These are phyloP conservation scores for Corylus heterophylla DNA, from an alignment of 306 rosid genomes.

Conservation along the genomic window DNA sequence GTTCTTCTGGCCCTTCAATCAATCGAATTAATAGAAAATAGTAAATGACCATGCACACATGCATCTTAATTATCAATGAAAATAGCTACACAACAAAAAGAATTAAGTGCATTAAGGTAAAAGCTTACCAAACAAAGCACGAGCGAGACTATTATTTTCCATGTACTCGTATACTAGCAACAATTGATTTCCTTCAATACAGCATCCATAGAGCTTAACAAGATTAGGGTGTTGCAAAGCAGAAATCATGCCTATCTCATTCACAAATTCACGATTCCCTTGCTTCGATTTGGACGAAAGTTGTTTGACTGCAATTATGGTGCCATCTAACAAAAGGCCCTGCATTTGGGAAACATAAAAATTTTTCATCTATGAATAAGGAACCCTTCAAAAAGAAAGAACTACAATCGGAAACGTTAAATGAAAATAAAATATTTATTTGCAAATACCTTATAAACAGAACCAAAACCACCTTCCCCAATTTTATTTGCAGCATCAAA, in stretches of 20 bases:
- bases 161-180: constrained; percentile 38
- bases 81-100: background rate
- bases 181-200: constrained; percentile 42
- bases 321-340: constrained; percentile 33
- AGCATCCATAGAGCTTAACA: constrained; percentile 44
- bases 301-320: constrained; percentile 32
- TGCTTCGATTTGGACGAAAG: constrained; percentile 45
- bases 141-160: constrained; percentile 38
- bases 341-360: constrained; percentile 11
- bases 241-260: constrained; percentile 49
- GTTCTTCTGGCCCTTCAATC: constrained; percentile 18
- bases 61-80: background rate
- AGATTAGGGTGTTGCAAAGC: constrained; percentile 46
- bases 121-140: constrained; percentile 40
- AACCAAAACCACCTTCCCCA: constrained; percentile 55
- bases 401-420: background rate
- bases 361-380: background rate
- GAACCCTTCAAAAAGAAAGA: background rate
- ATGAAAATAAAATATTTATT: background rate
- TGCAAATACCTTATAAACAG: constrained; percentile 42
- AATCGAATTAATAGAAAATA: background rate
- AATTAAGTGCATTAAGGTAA: background rate
- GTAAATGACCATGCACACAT: background rate
- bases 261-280: constrained; percentile 41
- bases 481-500: constrained; percentile 40